phyloP scores from a whole-genome alignment of 179 eudicot species.

The Actinidia arguta region DNA sequence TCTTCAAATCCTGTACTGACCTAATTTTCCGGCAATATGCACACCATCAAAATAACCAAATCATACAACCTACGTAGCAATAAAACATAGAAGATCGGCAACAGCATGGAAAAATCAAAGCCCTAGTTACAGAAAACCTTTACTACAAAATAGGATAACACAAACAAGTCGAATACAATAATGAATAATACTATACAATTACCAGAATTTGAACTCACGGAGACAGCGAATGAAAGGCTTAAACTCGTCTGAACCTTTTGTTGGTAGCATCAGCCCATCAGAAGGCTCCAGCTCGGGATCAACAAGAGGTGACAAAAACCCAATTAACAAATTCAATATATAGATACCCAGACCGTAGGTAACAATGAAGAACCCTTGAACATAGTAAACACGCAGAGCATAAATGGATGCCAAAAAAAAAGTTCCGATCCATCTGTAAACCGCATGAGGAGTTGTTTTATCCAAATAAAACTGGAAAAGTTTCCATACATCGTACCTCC shows the following conservation, averaged over 20 bases:
- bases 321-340: constrained; percentile 70
- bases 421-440: constrained; percentile 71
- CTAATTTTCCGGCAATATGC: background rate
- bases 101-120: background rate
- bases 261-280: constrained; percentile 71
- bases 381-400: constrained; percentile 57
- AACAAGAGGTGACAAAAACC: constrained; percentile 77
- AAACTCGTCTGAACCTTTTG: constrained; percentile 82
- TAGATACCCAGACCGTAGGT: constrained; percentile 83
- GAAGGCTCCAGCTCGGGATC: constrained; percentile 75
- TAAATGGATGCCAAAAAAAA: constrained; percentile 47
- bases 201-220: constrained; percentile 88
- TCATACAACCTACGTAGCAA: background rate
- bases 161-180: background rate
- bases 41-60: background rate
- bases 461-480: constrained; percentile 68
- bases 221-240: constrained; percentile 83
- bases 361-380: constrained; percentile 72
- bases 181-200: background rate
- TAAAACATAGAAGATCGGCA: background rate
- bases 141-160: background rate
- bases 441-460: constrained; percentile 72
- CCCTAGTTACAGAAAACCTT: background rate
- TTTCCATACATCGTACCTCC: constrained; percentile 48
- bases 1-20: background rate